Conservation (phyloP, 768 basidiomycete genomes). For the Serendipita sp. region DNA sequence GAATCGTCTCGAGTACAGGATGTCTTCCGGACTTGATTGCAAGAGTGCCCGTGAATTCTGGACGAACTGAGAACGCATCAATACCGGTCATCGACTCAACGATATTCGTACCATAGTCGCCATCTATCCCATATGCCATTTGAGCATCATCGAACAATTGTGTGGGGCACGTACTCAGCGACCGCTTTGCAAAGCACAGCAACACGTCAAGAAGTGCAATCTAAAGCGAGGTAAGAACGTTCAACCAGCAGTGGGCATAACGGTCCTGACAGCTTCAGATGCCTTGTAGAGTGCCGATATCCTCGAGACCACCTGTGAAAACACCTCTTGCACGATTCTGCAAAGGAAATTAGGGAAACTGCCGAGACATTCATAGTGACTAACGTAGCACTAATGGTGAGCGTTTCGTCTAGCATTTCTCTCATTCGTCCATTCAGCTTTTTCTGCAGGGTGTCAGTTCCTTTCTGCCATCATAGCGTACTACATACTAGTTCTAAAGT, state of each 20-base stretch:
- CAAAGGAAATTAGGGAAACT: background rate
- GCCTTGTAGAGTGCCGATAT: constrained; percentile 77
- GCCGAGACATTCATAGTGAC: constrained; percentile 10
- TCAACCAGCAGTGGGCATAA: background rate
- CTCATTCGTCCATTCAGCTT: constrained; percentile 81
- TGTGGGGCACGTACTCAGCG: constrained; percentile 48
- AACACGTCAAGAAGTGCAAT: constrained; percentile 82
- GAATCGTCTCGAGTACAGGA: constrained; percentile 66
- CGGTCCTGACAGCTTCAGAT: constrained; percentile 61
- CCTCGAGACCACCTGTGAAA: constrained; percentile 49
- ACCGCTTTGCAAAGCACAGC: constrained; percentile 70
- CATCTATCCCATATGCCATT: constrained; percentile 22
- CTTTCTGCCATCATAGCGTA: background rate
- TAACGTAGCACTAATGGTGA: constrained; percentile 71
- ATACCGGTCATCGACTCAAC: background rate
- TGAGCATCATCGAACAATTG: no score
- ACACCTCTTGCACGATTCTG: constrained; percentile 69
- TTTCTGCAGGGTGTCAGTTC: constrained; percentile 32
- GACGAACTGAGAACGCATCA: constrained; percentile 42
- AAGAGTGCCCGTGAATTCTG: constrained; percentile 79
- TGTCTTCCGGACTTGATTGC: constrained; percentile 84
- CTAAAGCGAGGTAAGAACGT: constrained; percentile 24
- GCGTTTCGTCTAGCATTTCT: constrained; percentile 78
- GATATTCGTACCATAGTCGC: constrained; percentile 30
- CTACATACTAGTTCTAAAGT: constrained; percentile 60